These are phyloP conservation scores for Geotrichum europaeum DNA, from an alignment of 1,139 yeast species.

Conservation along the genomic window DNA sequence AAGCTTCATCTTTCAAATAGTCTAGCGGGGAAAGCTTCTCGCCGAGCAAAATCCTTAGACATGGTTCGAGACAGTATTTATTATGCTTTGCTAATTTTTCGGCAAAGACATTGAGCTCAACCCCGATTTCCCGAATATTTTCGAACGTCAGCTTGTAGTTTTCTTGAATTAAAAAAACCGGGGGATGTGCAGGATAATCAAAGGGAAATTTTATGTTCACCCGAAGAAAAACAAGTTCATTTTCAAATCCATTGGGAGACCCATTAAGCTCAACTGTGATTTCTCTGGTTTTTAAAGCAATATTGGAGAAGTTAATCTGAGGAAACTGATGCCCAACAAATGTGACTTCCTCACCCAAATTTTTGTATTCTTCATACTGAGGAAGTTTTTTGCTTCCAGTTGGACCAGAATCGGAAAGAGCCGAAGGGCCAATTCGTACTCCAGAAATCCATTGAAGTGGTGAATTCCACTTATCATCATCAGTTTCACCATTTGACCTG, in stretches of 20 bases:
- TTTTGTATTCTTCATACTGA: constrained; percentile 45
- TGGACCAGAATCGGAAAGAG: constrained; percentile 32
- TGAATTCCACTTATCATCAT: constrained; percentile 14
- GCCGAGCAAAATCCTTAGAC: constrained; percentile 73
- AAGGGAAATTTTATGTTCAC: constrained; percentile 62
- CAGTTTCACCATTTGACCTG: constrained; percentile 23
- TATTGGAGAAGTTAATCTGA: constrained; percentile 75
- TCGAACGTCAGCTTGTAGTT: constrained; percentile 56
- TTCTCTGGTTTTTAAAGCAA: constrained; percentile 80
- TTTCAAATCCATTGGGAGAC: constrained; percentile 44
- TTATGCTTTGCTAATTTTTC: constrained; percentile 51
- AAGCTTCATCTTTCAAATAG: constrained; percentile 34
- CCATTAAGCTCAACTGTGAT: constrained; percentile 72
- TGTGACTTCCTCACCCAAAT: constrained; percentile 86
- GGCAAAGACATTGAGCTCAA: constrained; percentile 51
- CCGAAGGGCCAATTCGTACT: constrained; percentile 63
- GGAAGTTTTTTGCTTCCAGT: constrained; percentile 25
- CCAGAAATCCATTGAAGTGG: constrained; percentile 94
- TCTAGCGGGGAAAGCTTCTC: constrained; percentile 57
- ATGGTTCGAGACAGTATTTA: constrained; percentile 71
- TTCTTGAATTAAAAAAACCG: constrained; percentile 68
- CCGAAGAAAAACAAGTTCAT: constrained; percentile 62
- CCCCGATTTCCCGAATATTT: constrained; percentile 46
- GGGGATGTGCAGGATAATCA: constrained; percentile 59
- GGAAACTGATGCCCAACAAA: constrained; percentile 88